Conservation (phyloP, 2,329 filamentous ascomycete genomes). For the Orbilia brochopaga region DNA sequence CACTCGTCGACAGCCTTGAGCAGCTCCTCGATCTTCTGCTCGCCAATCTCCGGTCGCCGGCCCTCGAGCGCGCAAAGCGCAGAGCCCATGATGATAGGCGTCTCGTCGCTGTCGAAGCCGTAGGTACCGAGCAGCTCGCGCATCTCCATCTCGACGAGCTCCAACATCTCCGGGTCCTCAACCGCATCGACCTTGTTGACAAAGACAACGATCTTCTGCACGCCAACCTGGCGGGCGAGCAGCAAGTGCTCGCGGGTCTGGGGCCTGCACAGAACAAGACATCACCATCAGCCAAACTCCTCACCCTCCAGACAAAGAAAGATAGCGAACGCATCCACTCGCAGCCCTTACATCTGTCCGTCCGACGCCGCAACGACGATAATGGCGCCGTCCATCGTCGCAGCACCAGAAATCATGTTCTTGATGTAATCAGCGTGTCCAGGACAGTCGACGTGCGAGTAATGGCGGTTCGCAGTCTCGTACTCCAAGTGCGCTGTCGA, state of each 20-base stretch:
- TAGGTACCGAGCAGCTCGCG: constrained; percentile 91
- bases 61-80: constrained; percentile 91
- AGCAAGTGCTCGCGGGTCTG: constrained; percentile 98
- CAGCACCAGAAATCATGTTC: constrained; percentile 99
- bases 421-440: constrained; percentile 99
- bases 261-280: constrained; percentile 63
- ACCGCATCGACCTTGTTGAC: constrained; percentile 99
- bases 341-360: constrained; percentile 78
- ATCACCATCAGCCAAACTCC: background rate
- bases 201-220: constrained; percentile 97
- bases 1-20: constrained; percentile 87
- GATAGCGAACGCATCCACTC: background rate
- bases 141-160: constrained; percentile 99
- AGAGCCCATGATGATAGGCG: constrained; percentile 95
- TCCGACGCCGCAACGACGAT: constrained; percentile 98
- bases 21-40: constrained; percentile 86
- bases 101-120: constrained; percentile 97
- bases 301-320: background rate
- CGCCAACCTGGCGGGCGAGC: constrained; percentile 95
- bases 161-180: constrained; percentile 98
- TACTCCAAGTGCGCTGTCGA: constrained; percentile 99
- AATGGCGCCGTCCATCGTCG: constrained; percentile 98
- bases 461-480: constrained; percentile 89
- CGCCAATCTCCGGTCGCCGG: constrained; percentile 84
- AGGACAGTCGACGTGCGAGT: constrained; percentile 99